Conservation (phyloP, 2,329 filamentous ascomycete species). For the Nigrospora oryzae region DNA sequence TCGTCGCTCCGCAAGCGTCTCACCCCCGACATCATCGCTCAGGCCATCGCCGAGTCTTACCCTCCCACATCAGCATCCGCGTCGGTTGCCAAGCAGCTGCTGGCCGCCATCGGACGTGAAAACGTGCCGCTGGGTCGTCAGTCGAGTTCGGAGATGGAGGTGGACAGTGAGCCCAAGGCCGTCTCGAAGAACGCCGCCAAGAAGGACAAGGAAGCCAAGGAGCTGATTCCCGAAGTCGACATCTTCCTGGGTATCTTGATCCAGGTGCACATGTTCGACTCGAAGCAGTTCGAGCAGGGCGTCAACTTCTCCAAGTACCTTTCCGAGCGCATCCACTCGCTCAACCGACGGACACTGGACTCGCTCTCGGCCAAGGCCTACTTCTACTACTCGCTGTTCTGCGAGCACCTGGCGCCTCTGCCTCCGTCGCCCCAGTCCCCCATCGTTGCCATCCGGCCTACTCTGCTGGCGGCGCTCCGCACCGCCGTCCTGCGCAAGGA, state of each 20-base stretch:
- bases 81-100: constrained; percentile 58
- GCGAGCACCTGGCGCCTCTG: constrained; percentile 79
- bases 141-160: constrained; percentile 60
- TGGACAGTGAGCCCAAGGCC: constrained; percentile 54
- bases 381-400: constrained; percentile 96
- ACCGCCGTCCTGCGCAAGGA: constrained; percentile 97
- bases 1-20: constrained; percentile 91
- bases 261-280: constrained; percentile 84
- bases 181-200: constrained; percentile 45
- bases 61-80: constrained; percentile 52
- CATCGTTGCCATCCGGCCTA: constrained; percentile 77
- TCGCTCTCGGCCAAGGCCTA: constrained; percentile 91
- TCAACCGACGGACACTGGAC: constrained; percentile 92
- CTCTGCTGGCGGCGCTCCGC: constrained; percentile 77
- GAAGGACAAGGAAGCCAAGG: constrained; percentile 54
- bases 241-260: constrained; percentile 80
- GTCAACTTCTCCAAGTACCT: constrained; percentile 78
- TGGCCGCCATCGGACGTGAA: constrained; percentile 61
- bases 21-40: constrained; percentile 70
- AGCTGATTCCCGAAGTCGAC: constrained; percentile 78
- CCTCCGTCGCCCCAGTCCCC: constrained; percentile 85
- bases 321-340: constrained; percentile 73
- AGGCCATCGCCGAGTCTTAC: constrained; percentile 76
- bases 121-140: constrained; percentile 53
- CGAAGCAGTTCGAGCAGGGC: constrained; percentile 71